Conservation (phyloP, 306 rosid species). For the Malus sieversii region DNA sequence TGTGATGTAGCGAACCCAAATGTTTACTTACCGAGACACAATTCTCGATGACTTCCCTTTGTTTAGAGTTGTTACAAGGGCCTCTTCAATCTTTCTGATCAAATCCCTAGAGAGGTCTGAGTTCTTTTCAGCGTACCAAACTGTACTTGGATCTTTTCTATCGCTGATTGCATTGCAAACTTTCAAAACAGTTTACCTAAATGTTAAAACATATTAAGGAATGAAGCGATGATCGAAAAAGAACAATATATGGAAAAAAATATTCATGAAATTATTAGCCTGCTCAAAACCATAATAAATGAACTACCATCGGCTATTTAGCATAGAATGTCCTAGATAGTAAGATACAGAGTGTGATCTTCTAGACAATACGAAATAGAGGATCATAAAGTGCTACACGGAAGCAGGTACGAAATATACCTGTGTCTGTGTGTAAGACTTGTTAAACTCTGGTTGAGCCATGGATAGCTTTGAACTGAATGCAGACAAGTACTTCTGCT, state of each 20-base stretch:
- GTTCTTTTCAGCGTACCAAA: slow-evolving; percentile 53
- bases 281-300: no score
- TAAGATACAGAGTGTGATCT: slow-evolving; percentile 7
- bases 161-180: no score
- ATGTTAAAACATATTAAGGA: no score
- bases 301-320: no score
- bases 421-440: slow-evolving; percentile 55
- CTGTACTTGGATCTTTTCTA: no score
- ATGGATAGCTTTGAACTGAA: slow-evolving; percentile 61
- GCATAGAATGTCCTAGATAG: no score
- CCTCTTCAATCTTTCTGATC: slow-evolving; percentile 85
- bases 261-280: no score
- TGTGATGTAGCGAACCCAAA: slow-evolving; percentile 2
- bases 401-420: slow-evolving; percentile 33
- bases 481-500: slow-evolving; percentile 64
- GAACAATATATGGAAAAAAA: no score
- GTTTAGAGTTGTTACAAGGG: slow-evolving; percentile 54
- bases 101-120: slow-evolving; percentile 61
- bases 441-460: slow-evolving; percentile 69
- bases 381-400: not conserved
- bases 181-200: no score
- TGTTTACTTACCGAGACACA: slow-evolving; percentile 54
- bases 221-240: no score
- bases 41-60: slow-evolving; percentile 52
- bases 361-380: not conserved